Base-by-base conservation (phyloP, 768 basidiomycete genomes). In the Lyophyllum shimeji region DNA sequence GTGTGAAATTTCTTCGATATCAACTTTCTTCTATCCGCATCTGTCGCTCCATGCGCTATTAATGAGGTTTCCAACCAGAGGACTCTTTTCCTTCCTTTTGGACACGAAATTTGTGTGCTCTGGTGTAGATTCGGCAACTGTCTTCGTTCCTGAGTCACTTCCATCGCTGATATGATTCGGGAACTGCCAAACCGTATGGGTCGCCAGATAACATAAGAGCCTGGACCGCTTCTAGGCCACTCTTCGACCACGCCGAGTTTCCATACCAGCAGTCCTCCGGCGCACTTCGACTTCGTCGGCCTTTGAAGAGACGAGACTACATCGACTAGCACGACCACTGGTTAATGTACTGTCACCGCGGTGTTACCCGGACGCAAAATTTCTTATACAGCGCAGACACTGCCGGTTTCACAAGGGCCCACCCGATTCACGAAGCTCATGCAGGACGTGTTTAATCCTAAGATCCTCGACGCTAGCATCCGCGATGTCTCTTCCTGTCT, bases 381-480 rank as follows among this genome's bases (percentile, higher is more conserved):
- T 40, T 46, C 48, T 56, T 60, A 53, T 56, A 53, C 58, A 34
- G 33, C 52, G 29, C 9, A 3, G n/a, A 40, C 39, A 40, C 37
- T 12, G 27, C 37, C 9, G 23, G 42, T 18, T 42, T 9, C 21
- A 11, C 18, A 37, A 42, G 15, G 40, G 44, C 25, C 34, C 17
- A 8, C 34, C 18, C 43, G 34, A 33, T 24, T 39, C 29, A 25
- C 27, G 11, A 3, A 3, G 34, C 52, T 45, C 23, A 85, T 84
- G 83, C n/a, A n/a, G n/a, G 79, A 78, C 65, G 74, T 85, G 56
- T 89, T 90, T 74, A 89, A 89, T 67, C 86, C 87, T 3, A 87
- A 84, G 65, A 89, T 89, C 57, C 75, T 90, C 37, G 87, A 90
- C 63, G 88, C 88, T 18, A 83, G 85, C 73, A 85, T 89, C 63